These are phyloP conservation scores for Xanthoparmelia taractica DNA, from an alignment of 495 filamentous ascomycete species.

Conservation along the genomic window DNA sequence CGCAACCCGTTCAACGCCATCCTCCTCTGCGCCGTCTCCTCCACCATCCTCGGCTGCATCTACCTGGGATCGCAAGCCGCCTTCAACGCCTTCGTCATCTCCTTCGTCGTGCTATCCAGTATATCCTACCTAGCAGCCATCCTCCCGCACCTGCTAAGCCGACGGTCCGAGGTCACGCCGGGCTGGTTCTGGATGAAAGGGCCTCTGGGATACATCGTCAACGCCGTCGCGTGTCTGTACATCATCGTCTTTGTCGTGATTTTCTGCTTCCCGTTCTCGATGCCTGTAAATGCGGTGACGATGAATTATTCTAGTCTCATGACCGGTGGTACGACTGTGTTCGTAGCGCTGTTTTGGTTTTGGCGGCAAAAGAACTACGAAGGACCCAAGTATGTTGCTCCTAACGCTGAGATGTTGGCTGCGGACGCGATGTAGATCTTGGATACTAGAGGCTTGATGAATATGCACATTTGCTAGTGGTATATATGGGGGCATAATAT, in stretches of 20 bases:
- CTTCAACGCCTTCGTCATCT: constrained; percentile 63
- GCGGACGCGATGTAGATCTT: constrained; percentile 13
- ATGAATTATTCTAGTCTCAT: constrained; percentile 69
- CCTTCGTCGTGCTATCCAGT: constrained; percentile 67
- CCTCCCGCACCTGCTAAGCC: constrained; percentile 55
- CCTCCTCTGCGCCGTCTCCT: constrained; percentile 38
- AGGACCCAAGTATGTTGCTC: constrained; percentile 19
- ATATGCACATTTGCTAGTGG: neutral
- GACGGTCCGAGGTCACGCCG: constrained; percentile 52
- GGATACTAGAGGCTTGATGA: neutral
- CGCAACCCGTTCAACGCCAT: constrained; percentile 21
- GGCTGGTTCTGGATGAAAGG: constrained; percentile 63
- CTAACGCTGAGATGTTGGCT: constrained; percentile 16
- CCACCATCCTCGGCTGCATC: constrained; percentile 60
- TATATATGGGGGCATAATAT: neutral
- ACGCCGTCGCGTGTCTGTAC: constrained; percentile 48
- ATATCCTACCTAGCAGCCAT: constrained; percentile 66
- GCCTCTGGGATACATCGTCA: constrained; percentile 48
- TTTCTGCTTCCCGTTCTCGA: constrained; percentile 63
- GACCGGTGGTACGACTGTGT: constrained; percentile 47
- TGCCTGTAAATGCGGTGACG: constrained; percentile 48
- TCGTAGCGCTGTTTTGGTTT: constrained; percentile 38
- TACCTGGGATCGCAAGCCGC: constrained; percentile 61
- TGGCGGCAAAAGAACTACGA: constrained; percentile 29
- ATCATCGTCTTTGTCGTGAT: constrained; percentile 62